phyloP scores from a whole-genome alignment of 768 basidiomycete species.

The Kwoniella dendrophila region DNA sequence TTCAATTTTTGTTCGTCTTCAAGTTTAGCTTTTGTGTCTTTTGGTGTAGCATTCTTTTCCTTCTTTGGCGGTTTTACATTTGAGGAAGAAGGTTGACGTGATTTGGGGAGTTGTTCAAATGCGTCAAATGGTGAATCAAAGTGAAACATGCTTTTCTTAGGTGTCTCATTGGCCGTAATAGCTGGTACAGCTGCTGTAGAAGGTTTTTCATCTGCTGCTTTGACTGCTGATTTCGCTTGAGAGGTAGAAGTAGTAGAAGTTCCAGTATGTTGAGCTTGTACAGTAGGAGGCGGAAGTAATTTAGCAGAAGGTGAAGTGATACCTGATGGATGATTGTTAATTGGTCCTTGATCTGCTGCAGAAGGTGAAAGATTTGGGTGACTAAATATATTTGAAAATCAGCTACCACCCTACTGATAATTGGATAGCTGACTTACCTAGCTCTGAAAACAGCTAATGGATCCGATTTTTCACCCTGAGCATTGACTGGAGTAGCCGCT shows the following conservation, averaged over 20 bases:
- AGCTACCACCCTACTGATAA: not conserved
- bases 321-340: slow-evolving; percentile 23
- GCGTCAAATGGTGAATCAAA: slow-evolving; percentile 50
- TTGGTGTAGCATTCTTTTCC: not conserved
- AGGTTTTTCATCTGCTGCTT: slow-evolving; percentile 9
- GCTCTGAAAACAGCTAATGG: slow-evolving; percentile 16
- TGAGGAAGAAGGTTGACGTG: slow-evolving; percentile 7
- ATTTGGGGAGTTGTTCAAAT: slow-evolving; percentile 32
- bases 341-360: slow-evolving; percentile 19
- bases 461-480: slow-evolving; percentile 11
- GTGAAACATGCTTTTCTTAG: slow-evolving; percentile 42
- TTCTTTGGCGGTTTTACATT: not conserved
- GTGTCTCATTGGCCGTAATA: slow-evolving; percentile 2
- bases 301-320: slow-evolving; percentile 9
- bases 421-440: slow-evolving; percentile 4
- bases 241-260: slow-evolving; percentile 6
- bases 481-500: not conserved
- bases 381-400: not conserved
- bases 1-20: slow-evolving; percentile 4
- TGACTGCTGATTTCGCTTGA: slow-evolving; percentile 2
- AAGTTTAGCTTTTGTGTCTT: not conserved
- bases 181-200: not conserved
- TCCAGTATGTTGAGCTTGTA: slow-evolving; percentile 8
- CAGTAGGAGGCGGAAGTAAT: not conserved
- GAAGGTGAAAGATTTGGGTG: slow-evolving; percentile 2